Evolutionary conservation across 1,139 yeast species (phyloP).

Genomic region (Zygoascus meyerae): DNA sequence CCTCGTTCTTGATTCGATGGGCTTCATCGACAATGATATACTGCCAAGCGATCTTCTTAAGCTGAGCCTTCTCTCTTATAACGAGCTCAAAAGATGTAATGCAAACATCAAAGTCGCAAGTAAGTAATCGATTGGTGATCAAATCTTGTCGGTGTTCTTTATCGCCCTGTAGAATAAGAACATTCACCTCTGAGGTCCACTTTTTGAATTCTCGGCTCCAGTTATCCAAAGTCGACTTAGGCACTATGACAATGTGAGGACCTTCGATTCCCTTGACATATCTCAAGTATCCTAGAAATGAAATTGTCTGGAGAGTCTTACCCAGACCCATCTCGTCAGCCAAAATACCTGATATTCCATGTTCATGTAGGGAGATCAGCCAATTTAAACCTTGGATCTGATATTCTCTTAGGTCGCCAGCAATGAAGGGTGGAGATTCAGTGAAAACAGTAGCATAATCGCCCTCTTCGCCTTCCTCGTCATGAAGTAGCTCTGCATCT

Average conservation of each 20-base stretch:
- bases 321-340: conserved; percentile 99
- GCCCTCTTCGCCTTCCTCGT: conserved; percentile 42
- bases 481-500: conserved; percentile 80
- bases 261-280: conserved; percentile 73
- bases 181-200: conserved; percentile 97
- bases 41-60: conserved; percentile 87
- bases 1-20: conserved; percentile 93
- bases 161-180: conserved; percentile 78
- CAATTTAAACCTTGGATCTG: conserved; percentile 93
- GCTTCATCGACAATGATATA: conserved; percentile 95
- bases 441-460: conserved; percentile 48
- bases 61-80: conserved; percentile 74
- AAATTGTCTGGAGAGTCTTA: conserved; percentile 87
- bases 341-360: conserved; percentile 80
- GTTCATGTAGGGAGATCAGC: conserved; percentile 77
- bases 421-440: conserved; percentile 66
- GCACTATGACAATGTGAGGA: conserved; percentile 88
- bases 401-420: conserved; percentile 40
- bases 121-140: conserved; percentile 52
- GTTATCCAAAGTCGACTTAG: conserved; percentile 90
- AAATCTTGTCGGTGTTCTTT: conserved; percentile 67
- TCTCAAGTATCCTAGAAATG: conserved; percentile 83
- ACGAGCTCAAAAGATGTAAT: conserved; percentile 92
- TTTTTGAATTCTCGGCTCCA: conserved; percentile 91
- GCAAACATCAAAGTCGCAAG: conserved; percentile 84